Evolutionary conservation across 352 stramenopile species (phyloP), one percentile per base, ranked within the genome.

Genomic region (Globisporangium rhizosaccharum): DNA sequence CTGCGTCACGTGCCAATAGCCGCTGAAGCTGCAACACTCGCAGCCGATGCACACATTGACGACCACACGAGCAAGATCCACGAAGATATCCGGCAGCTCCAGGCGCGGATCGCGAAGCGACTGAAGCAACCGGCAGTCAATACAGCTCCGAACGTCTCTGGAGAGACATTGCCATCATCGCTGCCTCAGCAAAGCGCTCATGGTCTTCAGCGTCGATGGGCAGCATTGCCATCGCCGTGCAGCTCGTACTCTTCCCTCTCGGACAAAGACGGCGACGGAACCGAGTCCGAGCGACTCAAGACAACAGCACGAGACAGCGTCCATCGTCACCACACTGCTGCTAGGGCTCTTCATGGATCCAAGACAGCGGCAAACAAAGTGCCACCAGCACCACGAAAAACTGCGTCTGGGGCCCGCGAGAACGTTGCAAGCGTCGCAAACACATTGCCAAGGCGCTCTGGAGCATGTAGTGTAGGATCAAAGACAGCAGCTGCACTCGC

Each of bases 51-150:
- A 1, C 56, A 42, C 18, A 76, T 92, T 20, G 78, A 92, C 18
- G 67, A 69, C 7, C 80, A 82, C 42, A 82, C 79, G 1, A 84
- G 53, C 46, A 88, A 79, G 28, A 70, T 93, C 28, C 83, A 90
- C 56, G 77, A 86, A 53, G 83, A 93, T 54, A 84, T 92, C 42
- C 75, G 76, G 17, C 55, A 77, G 14, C 63, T 94, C 4, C 84
- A 94, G 47, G 68, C 87, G 25, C 67, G 79, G 1, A 85, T 94
- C 44, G 71, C 76, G 11, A 76, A 78, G 41, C 69, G 80, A 15
- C 68, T 92, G 6, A 70, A 86, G 44, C 78, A 88, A 48, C 58
- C 61, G 1, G 66, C 75, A 30, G 48, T 37, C 6, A n/a, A 4
- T 30, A 17, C 42, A 39, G 23, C 7, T 23, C 15, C 14, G 6